Evolutionary conservation across 2,329 filamentous ascomycete species (phyloP).

Genomic region (Colletotrichum sublineola): DNA sequence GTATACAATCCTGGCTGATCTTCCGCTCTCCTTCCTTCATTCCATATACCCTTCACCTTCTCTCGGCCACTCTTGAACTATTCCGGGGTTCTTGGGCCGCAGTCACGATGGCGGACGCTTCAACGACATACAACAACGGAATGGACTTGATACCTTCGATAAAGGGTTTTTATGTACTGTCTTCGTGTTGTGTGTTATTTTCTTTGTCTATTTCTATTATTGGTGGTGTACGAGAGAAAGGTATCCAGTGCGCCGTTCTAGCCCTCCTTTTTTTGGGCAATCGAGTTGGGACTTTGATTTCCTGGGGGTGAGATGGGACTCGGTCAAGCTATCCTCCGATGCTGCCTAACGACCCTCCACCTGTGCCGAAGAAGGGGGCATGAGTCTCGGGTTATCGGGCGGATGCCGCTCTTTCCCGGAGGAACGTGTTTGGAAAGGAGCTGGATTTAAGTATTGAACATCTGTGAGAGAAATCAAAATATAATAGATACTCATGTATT

Average conservation of each 20-base stretch:
- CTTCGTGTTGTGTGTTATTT: constrained; percentile 18
- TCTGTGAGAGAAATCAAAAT: constrained; percentile 24
- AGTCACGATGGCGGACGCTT: constrained; percentile 37
- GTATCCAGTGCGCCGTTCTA: constrained; percentile 11
- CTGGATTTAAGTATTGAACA: constrained; percentile 16
- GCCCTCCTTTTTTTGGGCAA: not conserved
- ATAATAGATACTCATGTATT: constrained; percentile 34
- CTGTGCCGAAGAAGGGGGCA: not conserved
- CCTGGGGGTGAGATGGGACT: not conserved
- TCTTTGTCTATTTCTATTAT: constrained; percentile 27
- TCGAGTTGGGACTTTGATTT: not conserved
- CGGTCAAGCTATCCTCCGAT: constrained; percentile 9
- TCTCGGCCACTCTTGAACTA: constrained; percentile 17
- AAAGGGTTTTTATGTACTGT: constrained; percentile 30
- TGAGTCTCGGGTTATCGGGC: not conserved
- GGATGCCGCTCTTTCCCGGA: not conserved
- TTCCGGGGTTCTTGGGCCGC: constrained; percentile 18
- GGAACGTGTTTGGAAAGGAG: not conserved
- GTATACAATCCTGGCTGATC: constrained; percentile 10
- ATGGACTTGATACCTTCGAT: constrained; percentile 40
- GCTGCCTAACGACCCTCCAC: not conserved
- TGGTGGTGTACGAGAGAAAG: constrained; percentile 27
- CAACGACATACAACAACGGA: constrained; percentile 41
- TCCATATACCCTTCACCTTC: constrained; percentile 37
- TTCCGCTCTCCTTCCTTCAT: constrained; percentile 1